phyloP scores from a whole-genome alignment of 768 basidiomycete species.

The Boletus reticuloceps region DNA sequence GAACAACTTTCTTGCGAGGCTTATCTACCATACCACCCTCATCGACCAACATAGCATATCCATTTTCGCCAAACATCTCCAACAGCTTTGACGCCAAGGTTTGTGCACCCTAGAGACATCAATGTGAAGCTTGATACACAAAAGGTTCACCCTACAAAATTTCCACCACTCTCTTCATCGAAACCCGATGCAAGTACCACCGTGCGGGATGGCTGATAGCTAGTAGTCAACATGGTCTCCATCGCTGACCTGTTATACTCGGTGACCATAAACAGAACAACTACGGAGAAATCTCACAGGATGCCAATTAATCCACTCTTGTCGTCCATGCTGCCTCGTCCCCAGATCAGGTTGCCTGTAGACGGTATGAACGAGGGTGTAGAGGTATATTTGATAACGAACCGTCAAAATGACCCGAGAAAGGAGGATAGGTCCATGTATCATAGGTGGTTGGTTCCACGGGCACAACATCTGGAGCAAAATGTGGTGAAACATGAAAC shows the following conservation, averaged over 20 bases:
- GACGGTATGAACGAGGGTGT: background rate
- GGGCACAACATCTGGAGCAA: background rate
- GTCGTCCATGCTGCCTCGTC: background rate
- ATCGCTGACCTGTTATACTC: background rate
- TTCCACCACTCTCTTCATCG: background rate
- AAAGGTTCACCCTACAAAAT: background rate
- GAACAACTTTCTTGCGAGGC: background rate
- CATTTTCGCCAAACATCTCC: background rate
- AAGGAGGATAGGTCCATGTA: background rate
- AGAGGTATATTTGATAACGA: background rate
- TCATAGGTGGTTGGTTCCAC: background rate
- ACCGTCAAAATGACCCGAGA: background rate
- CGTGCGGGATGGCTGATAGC: background rate
- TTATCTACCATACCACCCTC: background rate
- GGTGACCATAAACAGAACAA: background rate
- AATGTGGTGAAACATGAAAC: background rate
- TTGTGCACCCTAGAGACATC: background rate
- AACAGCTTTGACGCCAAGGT: background rate
- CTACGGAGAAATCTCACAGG: background rate
- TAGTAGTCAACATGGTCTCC: background rate
- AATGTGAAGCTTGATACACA: background rate
- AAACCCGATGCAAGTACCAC: background rate
- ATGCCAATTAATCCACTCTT: background rate
- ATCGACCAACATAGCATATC: background rate
- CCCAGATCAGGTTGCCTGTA: background rate